Conservation (phyloP, 2,329 filamentous ascomycete species). For the Fusarium graminum region DNA sequence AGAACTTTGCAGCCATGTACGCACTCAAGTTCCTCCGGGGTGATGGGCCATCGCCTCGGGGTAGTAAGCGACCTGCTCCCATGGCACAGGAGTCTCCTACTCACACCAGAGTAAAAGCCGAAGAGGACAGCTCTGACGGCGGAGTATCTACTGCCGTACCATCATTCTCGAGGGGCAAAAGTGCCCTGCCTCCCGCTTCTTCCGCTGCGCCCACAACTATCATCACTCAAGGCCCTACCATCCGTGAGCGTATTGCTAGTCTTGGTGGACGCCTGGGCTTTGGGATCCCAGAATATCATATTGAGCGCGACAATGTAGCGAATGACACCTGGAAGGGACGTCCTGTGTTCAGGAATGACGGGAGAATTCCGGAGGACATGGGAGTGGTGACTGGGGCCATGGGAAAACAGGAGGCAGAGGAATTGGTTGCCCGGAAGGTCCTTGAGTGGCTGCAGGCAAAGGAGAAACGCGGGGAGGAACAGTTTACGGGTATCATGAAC, state of each 20-base stretch:
- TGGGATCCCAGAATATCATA: slow-evolving; percentile 52
- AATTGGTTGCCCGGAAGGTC: slow-evolving; percentile 57
- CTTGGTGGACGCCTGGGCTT: slow-evolving; percentile 55
- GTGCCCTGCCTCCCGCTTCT: background rate
- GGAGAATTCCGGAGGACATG: slow-evolving; percentile 50
- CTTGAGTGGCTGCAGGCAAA: slow-evolving; percentile 54
- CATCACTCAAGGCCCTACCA: background rate
- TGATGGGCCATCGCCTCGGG: slow-evolving; percentile 9
- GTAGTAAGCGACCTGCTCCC: slow-evolving; percentile 21
- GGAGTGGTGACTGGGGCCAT: slow-evolving; percentile 53
- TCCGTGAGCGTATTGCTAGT: slow-evolving; percentile 49
- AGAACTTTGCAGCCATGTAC: slow-evolving; percentile 65
- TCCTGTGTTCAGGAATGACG: slow-evolving; percentile 52
- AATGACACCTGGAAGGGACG: slow-evolving; percentile 55
- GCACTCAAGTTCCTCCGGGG: slow-evolving; percentile 48
- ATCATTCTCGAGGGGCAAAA: background rate
- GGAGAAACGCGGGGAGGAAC: slow-evolving; percentile 22
- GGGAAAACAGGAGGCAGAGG: slow-evolving; percentile 54
- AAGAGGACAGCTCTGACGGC: slow-evolving; percentile 29
- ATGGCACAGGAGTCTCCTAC: slow-evolving; percentile 9
- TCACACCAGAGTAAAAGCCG: slow-evolving; percentile 32
- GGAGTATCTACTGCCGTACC: slow-evolving; percentile 8
- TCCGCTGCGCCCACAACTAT: background rate
- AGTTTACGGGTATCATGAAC: background rate
- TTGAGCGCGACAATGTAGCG: slow-evolving; percentile 41